Conservation (phyloP, 768 basidiomycete species). For the Agrocybe chaxingu region DNA sequence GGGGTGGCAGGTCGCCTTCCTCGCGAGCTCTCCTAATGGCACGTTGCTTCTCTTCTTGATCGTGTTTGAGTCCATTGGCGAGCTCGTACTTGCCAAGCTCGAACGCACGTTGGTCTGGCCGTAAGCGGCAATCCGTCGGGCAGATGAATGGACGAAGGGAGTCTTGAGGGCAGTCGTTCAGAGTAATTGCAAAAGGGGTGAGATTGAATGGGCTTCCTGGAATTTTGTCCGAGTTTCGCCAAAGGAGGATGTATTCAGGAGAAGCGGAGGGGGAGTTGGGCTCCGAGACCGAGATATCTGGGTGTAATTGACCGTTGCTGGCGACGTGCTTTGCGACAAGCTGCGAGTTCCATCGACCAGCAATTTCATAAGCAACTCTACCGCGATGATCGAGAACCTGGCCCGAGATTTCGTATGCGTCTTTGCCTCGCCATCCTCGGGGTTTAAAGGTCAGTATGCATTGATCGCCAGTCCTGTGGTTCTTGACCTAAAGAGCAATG, state of each 20-base stretch:
- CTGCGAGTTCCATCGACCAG: slow-evolving; percentile 94
- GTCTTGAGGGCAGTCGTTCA: slow-evolving; percentile 82
- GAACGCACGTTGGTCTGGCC: slow-evolving; percentile 94
- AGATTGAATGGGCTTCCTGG: slow-evolving; percentile 86
- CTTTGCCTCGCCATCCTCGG: slow-evolving; percentile 88
- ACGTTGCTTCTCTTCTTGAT: slow-evolving; percentile 83
- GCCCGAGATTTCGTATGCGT: slow-evolving; percentile 91
- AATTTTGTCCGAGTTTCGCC: slow-evolving; percentile 88
- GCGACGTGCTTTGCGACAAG: slow-evolving; percentile 80
- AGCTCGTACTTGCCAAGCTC: slow-evolving; percentile 84
- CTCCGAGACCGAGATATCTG: slow-evolving; percentile 60
- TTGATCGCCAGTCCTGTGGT: slow-evolving; percentile 86
- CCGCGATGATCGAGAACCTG: slow-evolving; percentile 68
- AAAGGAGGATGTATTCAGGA: slow-evolving; percentile 80
- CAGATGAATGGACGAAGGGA: slow-evolving; percentile 69
- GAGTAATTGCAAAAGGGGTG: slow-evolving; percentile 88
- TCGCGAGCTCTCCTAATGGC: slow-evolving; percentile 71
- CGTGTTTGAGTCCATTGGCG: slow-evolving; percentile 75
- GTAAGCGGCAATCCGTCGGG: slow-evolving; percentile 88
- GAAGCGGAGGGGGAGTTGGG: slow-evolving; percentile 40
- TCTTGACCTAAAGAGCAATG: slow-evolving; percentile 54
- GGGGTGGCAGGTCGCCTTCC: slow-evolving; percentile 64
- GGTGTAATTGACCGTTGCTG: slow-evolving; percentile 53
- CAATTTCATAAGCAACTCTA: slow-evolving; percentile 78
- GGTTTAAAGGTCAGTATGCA: slow-evolving; percentile 95